Evolutionary conservation across 2,329 filamentous ascomycete species (phyloP).

Genomic region (Sporothrix variecibatus): DNA sequence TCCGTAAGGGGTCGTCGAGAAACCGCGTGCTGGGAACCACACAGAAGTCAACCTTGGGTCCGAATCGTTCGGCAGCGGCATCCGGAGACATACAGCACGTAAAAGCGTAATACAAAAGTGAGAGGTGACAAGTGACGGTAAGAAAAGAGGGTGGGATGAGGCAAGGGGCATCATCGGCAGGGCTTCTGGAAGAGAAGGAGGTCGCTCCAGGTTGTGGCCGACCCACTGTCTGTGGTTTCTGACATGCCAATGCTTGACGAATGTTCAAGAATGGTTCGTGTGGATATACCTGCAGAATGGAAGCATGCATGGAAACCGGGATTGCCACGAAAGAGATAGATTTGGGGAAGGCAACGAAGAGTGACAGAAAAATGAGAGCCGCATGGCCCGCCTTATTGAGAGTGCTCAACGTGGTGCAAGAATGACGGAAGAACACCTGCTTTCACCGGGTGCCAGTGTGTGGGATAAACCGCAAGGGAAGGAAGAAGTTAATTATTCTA

Average conservation of each 20-base stretch:
- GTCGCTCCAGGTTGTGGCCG: background rate
- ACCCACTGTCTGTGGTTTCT: conserved; percentile 11
- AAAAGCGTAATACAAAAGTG: too few species aligned
- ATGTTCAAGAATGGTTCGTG: background rate
- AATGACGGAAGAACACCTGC: background rate
- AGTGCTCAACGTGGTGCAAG: background rate
- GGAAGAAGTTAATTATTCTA: background rate
- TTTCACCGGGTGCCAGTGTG: background rate
- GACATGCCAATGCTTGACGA: too few species aligned
- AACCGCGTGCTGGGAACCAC: conserved; percentile 2
- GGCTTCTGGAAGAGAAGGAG: conserved; percentile 6
- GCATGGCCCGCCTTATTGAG: background rate
- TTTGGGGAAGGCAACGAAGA: background rate
- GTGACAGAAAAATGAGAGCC: background rate
- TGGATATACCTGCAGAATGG: background rate
- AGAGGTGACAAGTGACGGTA: background rate
- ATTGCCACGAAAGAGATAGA: conserved; percentile 2
- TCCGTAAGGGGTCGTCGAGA: background rate
- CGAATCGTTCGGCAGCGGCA: conserved; percentile 13
- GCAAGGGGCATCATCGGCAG: conserved; percentile 3
- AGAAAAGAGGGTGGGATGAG: too few species aligned
- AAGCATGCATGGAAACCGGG: conserved; percentile 12
- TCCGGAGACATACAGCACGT: background rate
- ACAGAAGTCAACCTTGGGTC: background rate
- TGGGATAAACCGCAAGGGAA: background rate